phyloP scores from a whole-genome alignment of 106 monocot species.

The Allium cepa region DNA sequence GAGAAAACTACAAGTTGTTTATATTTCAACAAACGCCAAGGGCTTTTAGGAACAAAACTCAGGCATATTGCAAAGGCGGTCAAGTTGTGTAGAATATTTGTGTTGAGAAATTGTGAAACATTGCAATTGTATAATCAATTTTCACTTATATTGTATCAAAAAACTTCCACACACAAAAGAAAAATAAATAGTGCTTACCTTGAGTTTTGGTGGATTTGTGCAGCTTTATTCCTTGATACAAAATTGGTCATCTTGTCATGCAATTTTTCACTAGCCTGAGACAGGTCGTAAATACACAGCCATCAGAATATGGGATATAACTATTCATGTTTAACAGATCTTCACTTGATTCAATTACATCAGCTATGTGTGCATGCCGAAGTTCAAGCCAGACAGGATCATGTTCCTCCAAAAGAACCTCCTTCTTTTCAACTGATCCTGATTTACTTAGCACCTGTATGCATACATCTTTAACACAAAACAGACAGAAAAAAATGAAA shows the following conservation, averaged over 20 bases:
- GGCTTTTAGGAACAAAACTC: too few species aligned
- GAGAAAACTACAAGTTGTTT: too few species aligned
- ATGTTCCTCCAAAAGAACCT: constrained; percentile 97
- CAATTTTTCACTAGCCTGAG: constrained; percentile 90
- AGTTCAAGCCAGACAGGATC: constrained; percentile 99
- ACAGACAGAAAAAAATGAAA: not conserved
- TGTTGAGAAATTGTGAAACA: too few species aligned
- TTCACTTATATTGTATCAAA: too few species aligned
- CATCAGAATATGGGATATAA: constrained; percentile 10
- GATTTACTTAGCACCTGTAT: constrained; percentile 65
- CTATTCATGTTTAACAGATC: constrained; percentile 4
- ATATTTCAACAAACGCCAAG: too few species aligned
- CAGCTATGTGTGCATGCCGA: constrained; percentile 93
- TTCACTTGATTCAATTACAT: constrained; percentile 20
- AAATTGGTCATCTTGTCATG: constrained; percentile 98
- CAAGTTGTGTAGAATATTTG: too few species aligned
- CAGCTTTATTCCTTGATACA: constrained; percentile 92
- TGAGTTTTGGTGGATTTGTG: constrained; percentile 69
- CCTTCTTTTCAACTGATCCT: constrained; percentile 85
- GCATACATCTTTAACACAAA: constrained; percentile 3
- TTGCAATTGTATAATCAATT: too few species aligned
- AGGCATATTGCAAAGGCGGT: too few species aligned
- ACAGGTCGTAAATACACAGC: not conserved
- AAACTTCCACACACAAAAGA: not conserved
- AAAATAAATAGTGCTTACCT: constrained; percentile 33